Base-by-base conservation (phyloP, 2,329 filamentous ascomycete genomes). In the Botryotinia narcissicola region DNA sequence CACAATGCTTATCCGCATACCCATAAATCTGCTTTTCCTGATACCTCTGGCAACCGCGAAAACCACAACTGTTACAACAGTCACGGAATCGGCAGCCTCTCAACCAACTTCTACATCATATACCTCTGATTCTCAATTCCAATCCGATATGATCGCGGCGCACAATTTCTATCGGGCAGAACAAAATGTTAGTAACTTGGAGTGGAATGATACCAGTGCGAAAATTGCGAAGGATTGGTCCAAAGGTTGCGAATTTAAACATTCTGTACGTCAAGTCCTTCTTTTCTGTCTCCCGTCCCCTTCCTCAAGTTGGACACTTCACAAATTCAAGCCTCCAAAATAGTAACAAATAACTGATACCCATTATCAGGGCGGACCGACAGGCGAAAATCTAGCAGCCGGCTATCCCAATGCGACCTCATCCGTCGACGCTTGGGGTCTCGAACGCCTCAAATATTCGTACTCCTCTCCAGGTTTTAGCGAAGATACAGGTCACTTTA, bases 321-420 rank as follows among this genome's bases (percentile, higher is more conserved):
- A 46, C 54, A 29, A 29, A 69, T 60, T n/a, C 12, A 29, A 70
- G 48, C 29, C 59, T 63, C 25, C 16, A 70, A 75, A 71, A 32
- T 18, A 35, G 5, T 22, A 35, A 22, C 5, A 20, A 60, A 10
- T 12, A 10, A 35, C 37, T 14, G 22, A 32, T 8, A 69, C 20
- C n/a, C 18, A 22, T 20, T 5, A 18, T 6, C 42, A 86, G 84
- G 86, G 86, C 72, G 90, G 90, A 0, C 88, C 90, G 0, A 90
- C 90, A 75, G 92, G 92, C 78, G 92, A 95, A 83, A 95, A 94
- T 81, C 86, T 95, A 5, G 91, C 91, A 12, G 84, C 89, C 7
- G 92, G 91, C 6, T 93, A 89, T 80, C 75, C 84, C 0, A 89
- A 91, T 78, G 87, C 86, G 1, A 86, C 86, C 0, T 83, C 85